Base-by-base conservation (phyloP, 495 filamentous ascomycete genomes). In the Penicillium atrosanguineum region DNA sequence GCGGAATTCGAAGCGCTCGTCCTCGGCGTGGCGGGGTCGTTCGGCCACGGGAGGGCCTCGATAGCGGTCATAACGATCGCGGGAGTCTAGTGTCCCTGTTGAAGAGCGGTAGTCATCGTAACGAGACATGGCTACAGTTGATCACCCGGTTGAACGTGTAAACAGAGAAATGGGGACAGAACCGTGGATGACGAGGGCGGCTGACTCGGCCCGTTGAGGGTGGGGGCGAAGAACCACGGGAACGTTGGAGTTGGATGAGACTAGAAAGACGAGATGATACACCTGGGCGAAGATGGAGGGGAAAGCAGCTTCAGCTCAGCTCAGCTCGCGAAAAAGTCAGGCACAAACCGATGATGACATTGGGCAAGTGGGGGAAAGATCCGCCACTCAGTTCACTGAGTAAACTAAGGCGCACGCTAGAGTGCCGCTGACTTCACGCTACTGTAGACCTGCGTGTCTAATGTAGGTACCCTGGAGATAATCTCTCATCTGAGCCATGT, bases 1-100 rank as follows among this genome's bases (percentile, higher is more conserved):
- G 26, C 76, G 74, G 42, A 75, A 70, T 52, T 79, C 75, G 57
- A 82, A 83, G 21, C 74, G 72, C 14, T 81, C 79, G 42, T 78
- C 77, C 44, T 78, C 77, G 37, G 65, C 58, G 14, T 62, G 65
- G 49, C 71, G 75, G 55, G 69, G 69, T 56, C 78, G 72, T 45
- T 80, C 75, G 19, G 46, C 57, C 15, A 68, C 74, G 20, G 73
- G 61, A 34, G 76, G 71, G 20, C 71, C 77, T 34, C 76, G 75
- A 46, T 63, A 66, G 42, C 74, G 75, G 45, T 76, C 72, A 43
- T 75, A 71, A 31, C 74, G 70, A 39, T 79, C 77, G 63, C 69
- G 76, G 26, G 70, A 67, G 54, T 79, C 71, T 34, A 73, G 48
- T 37, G 64, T 68, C 20, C 68, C 67, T 12, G 71, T 69, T 23